A percentile compares a stretch with the other conserved stretches of the same genome.
These are phyloP conservation scores for Ilyonectria sp. DNA, from an alignment of 2,329 filamentous ascomycete species.

Conservation along the genomic window DNA sequence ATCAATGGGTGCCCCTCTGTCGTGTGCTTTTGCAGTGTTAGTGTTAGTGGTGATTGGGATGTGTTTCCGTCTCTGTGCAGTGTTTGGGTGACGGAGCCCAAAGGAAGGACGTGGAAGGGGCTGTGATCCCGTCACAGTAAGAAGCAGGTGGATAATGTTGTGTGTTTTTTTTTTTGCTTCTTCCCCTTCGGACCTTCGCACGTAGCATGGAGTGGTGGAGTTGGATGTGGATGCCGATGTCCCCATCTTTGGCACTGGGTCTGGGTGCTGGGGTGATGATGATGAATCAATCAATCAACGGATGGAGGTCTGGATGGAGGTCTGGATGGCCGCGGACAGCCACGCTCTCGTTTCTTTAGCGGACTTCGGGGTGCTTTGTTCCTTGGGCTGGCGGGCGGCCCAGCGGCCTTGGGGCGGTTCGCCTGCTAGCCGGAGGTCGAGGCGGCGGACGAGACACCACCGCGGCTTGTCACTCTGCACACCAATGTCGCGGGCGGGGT, in stretches of 20 bases:
- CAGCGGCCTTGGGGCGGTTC: slow-evolving; percentile 30
- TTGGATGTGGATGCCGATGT: slow-evolving; percentile 16
- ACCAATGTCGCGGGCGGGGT: slow-evolving; percentile 35
- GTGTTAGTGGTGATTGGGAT: slow-evolving; percentile 3
- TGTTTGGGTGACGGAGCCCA: slow-evolving; percentile 5
- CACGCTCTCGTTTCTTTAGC: slow-evolving; percentile 1
- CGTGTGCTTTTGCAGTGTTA: slow-evolving; percentile 6
- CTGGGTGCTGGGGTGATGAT: slow-evolving; percentile 26
- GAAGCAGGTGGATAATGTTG: slow-evolving; percentile 9
- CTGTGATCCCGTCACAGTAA: slow-evolving; percentile 15
- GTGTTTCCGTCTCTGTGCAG: slow-evolving; percentile 6
- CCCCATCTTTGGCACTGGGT: slow-evolving; percentile 11
- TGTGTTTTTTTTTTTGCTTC: neutral
- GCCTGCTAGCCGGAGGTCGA: slow-evolving; percentile 38
- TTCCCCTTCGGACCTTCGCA: slow-evolving; percentile 2
- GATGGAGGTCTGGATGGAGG: neutral
- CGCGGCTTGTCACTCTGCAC: slow-evolving; percentile 42
- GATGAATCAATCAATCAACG: slow-evolving; percentile 26
- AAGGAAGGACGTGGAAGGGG: slow-evolving; percentile 25
- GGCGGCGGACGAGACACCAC: slow-evolving; percentile 25
- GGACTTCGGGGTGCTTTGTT: slow-evolving; percentile 18
- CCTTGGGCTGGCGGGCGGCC: slow-evolving; percentile 12
- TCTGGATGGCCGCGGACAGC: neutral
- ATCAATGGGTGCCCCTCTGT: neutral
- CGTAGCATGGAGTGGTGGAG: slow-evolving; percentile 15